Base-by-base conservation (phyloP, 108 stramenopile genomes). In the Cyclostephanos tholiformis region DNA sequence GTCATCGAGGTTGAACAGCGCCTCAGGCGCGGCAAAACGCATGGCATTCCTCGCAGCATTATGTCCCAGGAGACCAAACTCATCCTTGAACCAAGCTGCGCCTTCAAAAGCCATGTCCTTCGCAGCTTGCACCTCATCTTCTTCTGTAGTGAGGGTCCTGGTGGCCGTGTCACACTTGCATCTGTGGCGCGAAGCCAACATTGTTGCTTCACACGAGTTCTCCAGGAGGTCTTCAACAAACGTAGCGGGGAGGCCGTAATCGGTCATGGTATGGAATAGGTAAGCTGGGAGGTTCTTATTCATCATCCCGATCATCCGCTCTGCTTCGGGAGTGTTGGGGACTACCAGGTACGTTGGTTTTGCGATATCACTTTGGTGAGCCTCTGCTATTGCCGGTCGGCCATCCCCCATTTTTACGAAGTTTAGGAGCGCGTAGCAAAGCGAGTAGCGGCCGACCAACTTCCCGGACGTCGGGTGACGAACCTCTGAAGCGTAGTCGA, bases 1-100 rank as follows among this genome's bases (percentile, higher is more conserved):
- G n/a, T n/a, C n/a, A n/a, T n/a, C n/a, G n/a, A n/a, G n/a, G n/a
- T n/a, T n/a, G n/a, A n/a, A n/a, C n/a, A n/a, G n/a, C n/a, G n/a
- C n/a, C n/a, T n/a, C n/a, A n/a, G n/a, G n/a, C n/a, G n/a, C n/a
- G n/a, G n/a, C n/a, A n/a, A n/a, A n/a, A n/a, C n/a, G n/a, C n/a
- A 8, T 36, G 36, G 36, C 36, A 36, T 17, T 51, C 4, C 10
- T 20, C 4, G 20, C 26, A 25, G 12, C 2, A 4, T 26, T 25
- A 2, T 8, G 2, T 26, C 12, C 25, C 1, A 25, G 56, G 2
- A 25, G 12, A 57, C 56, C 56, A 12, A 57, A 26, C 8, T 57
- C 56, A 57, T 57, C 56, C 56, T 57, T 57, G 26, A 25, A 57
- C 56, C 56, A 57, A 2, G 56, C 20, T 12, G 56, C 25, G 25